Evolutionary conservation across 495 filamentous ascomycete genomes (phyloP).

Genomic region (Lasiosphaeria miniovina): DNA sequence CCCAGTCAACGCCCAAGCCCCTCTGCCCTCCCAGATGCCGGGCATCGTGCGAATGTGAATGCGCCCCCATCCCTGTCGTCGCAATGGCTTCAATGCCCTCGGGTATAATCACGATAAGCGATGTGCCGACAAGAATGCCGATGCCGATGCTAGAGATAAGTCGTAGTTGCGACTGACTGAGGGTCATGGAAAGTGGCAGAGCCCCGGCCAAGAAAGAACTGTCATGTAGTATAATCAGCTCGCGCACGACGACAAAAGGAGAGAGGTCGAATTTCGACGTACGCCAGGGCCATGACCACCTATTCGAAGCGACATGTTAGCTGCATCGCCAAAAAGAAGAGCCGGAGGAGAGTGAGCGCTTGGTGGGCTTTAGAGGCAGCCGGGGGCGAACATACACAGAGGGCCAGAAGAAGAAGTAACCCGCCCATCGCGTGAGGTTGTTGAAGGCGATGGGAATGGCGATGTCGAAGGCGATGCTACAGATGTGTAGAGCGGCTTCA

Average conservation of each 20-base stretch:
- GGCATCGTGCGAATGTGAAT: slow-evolving; percentile 42
- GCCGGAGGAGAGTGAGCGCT: not conserved
- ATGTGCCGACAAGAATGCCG: slow-evolving; percentile 90
- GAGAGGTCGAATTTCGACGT: slow-evolving; percentile 35
- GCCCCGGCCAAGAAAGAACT: slow-evolving; percentile 95
- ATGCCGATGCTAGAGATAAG: slow-evolving; percentile 90
- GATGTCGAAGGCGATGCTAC: not conserved
- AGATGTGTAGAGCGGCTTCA: not conserved
- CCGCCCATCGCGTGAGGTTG: slow-evolving; percentile 57
- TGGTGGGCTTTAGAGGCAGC: not conserved
- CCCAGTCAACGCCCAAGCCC: slow-evolving; percentile 23
- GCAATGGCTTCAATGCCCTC: slow-evolving; percentile 94
- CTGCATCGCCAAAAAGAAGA: slow-evolving; percentile 11
- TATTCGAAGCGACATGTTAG: slow-evolving; percentile 23
- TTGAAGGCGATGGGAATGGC: not conserved
- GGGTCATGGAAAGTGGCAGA: slow-evolving; percentile 82
- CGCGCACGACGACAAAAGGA: slow-evolving; percentile 19
- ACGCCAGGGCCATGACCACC: slow-evolving; percentile 94
- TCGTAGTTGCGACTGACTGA: slow-evolving; percentile 85
- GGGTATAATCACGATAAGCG: slow-evolving; percentile 94
- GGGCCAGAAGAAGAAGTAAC: slow-evolving; percentile 77
- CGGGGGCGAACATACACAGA: slow-evolving; percentile 49
- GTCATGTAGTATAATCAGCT: slow-evolving; percentile 21
- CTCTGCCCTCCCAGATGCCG: slow-evolving; percentile 13
- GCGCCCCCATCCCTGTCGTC: slow-evolving; percentile 48